These are phyloP conservation scores for Cercospora brassicicola DNA, from an alignment of 2,329 filamentous ascomycete genomes.

Conservation along the genomic window DNA sequence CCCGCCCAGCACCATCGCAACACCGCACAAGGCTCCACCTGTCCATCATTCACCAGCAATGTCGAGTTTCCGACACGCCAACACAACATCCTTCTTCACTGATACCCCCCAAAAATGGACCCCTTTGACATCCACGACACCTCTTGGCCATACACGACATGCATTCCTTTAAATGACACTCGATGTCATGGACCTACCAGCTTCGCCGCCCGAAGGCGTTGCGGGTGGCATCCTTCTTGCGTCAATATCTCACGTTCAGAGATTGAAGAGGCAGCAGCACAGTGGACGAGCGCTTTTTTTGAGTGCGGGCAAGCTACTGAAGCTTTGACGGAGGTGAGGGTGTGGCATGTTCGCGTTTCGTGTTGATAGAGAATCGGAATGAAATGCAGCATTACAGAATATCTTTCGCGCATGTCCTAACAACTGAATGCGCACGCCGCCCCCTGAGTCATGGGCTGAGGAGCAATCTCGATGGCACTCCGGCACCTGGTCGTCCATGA, in stretches of 20 bases:
- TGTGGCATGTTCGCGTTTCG: conserved; percentile 17
- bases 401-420: not conserved
- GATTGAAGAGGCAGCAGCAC: not conserved
- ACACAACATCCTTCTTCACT: conserved; percentile 16
- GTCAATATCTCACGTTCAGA: not conserved
- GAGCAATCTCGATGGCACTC: conserved; percentile 1
- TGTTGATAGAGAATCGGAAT: conserved; percentile 19
- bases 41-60: conserved; percentile 6
- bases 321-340: conserved; percentile 7
- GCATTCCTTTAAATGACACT: conserved; percentile 9
- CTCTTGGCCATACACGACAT: conserved; percentile 22
- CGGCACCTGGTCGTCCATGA: not conserved
- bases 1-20: conserved; percentile 15
- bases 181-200: not conserved
- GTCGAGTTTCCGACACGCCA: conserved; percentile 8
- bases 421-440: not conserved
- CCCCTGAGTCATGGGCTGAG: not conserved
- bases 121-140: conserved; percentile 31
- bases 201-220: not conserved
- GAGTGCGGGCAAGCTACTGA: not conserved
- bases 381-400: not conserved
- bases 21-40: conserved; percentile 15
- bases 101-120: conserved; percentile 25
- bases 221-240: not conserved
- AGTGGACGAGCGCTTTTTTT: not conserved